Evolutionary conservation across 495 filamentous ascomycete genomes (phyloP), one percentile per base, ranked within the genome.

Genomic region (Jackrogersella minutella): DNA sequence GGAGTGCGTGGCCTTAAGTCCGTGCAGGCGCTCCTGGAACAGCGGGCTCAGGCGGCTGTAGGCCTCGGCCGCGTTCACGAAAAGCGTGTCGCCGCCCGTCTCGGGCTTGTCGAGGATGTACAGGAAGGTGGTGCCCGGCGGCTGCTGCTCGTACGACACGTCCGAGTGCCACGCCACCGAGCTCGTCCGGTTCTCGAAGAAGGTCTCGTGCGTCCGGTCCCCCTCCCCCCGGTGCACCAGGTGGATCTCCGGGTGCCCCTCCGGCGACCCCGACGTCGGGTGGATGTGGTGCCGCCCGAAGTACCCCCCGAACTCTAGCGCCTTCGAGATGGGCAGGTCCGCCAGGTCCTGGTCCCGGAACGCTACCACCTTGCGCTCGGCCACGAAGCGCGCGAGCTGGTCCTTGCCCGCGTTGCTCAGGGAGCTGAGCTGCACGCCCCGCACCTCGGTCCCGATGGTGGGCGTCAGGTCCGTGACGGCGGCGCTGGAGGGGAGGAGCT

Each of bases 221-320:
- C 85, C 87, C 0, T 85, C 89, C 22, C 86, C 86, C 11, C 91
- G 86, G 73, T 93, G 89, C 5, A 93, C 92, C 3, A 94, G 79
- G 73, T 94, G 91, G 52, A 95, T 77, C 62, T 93, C 89, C 7
- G 91, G 90, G 71, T 84, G 85, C 10, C 86, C 88, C 59, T 85
- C 79, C 0, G 91, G 91, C 1, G 88, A 82, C 21, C 91, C 91
- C 10, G 84, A 88, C 3, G 90, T 90, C 2, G 90, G 92, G 71
- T 95, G 91, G 73, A 95, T 92, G 78, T 96, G 91, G 64, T 89
- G 88, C 28, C 89, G 87, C 24, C 92, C 91, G 75, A 94, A 96
- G 74, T 95, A 92, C 7, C 80, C 80, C 31, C 87, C 90, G 64
- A 87, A 91, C n/a, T 90, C 83, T 4, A 92, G 78, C 4, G 88